Conservation (phyloP, 352 stramenopile genomes). For the Globisporangium apiculatum region DNA sequence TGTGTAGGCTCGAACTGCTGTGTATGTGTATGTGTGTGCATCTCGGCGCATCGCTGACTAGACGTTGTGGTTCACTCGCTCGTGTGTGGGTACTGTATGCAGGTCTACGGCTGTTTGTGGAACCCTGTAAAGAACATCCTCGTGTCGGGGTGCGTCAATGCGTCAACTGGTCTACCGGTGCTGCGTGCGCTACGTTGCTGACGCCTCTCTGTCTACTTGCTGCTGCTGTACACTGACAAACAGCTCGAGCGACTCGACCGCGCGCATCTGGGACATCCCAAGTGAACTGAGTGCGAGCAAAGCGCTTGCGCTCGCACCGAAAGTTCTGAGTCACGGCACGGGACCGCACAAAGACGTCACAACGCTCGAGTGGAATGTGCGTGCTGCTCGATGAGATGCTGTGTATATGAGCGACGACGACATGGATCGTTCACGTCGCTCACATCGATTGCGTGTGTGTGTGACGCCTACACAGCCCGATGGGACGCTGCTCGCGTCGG, state of each 20-base stretch:
- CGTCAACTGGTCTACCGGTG: background rate
- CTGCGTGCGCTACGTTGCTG: background rate
- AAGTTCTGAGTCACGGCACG: slow-evolving; percentile 73
- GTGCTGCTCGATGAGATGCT: slow-evolving; percentile 12
- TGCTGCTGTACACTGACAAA: background rate
- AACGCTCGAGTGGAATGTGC: slow-evolving; percentile 95
- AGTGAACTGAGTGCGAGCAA: slow-evolving; percentile 39
- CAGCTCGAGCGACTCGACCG: slow-evolving; percentile 91
- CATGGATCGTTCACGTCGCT: background rate
- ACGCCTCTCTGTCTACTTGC: background rate
- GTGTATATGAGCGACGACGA: background rate
- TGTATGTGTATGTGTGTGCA: too few relatives aligned
- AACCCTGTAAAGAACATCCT: slow-evolving; percentile 94
- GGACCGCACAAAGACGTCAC: slow-evolving; percentile 96
- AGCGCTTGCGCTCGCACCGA: slow-evolving; percentile 26
- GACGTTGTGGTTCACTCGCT: too few relatives aligned
- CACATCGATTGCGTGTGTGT: background rate
- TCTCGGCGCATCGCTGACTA: too few relatives aligned
- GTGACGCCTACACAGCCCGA: slow-evolving; percentile 45
- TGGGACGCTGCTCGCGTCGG: slow-evolving; percentile 89
- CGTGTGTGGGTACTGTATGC: background rate
- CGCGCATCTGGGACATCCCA: slow-evolving; percentile 92
- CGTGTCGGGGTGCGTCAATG: slow-evolving; percentile 74
- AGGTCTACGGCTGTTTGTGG: slow-evolving; percentile 97
- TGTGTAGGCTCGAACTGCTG: too few relatives aligned